Evolutionary conservation across 495 filamentous ascomycete species (phyloP).

Genomic region (Halenospora varia): DNA sequence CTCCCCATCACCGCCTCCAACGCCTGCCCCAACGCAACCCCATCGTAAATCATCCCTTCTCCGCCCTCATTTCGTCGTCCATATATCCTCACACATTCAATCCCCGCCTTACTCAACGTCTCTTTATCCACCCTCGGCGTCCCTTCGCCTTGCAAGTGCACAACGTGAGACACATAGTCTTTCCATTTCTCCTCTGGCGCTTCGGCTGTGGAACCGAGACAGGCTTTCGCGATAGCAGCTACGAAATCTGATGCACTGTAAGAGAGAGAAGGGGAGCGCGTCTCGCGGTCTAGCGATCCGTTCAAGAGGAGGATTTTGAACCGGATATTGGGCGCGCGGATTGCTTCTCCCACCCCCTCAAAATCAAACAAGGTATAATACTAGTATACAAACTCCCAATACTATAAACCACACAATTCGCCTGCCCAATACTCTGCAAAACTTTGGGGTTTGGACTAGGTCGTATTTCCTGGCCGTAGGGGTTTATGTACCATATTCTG

Average conservation of each 20-base stretch:
- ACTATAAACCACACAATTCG: conserved; percentile 75
- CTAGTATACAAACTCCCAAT: conserved; percentile 85
- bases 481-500: conserved; percentile 95
- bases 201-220: conserved; percentile 31
- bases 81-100: conserved; percentile 72
- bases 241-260: conserved; percentile 77
- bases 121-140: conserved; percentile 67
- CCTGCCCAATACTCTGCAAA: conserved; percentile 54
- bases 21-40: conserved; percentile 66
- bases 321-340: conserved; percentile 38
- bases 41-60: conserved; percentile 69
- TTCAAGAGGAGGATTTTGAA: conserved; percentile 88
- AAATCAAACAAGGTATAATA: conserved; percentile 71
- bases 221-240: conserved; percentile 67
- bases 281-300: conserved; percentile 78
- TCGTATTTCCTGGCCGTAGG: conserved; percentile 86
- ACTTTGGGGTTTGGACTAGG: conserved; percentile 78
- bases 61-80: conserved; percentile 55
- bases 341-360: conserved; percentile 59
- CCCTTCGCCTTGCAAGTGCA: conserved; percentile 72
- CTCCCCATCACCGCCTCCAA: conserved; percentile 74
- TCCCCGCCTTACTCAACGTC: conserved; percentile 60
- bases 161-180: conserved; percentile 75
- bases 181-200: conserved; percentile 37
- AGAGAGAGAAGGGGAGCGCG: conserved; percentile 65